These are phyloP conservation scores for Cucurbita maxima DNA, from an alignment of 306 rosid species.

Conservation along the genomic window DNA sequence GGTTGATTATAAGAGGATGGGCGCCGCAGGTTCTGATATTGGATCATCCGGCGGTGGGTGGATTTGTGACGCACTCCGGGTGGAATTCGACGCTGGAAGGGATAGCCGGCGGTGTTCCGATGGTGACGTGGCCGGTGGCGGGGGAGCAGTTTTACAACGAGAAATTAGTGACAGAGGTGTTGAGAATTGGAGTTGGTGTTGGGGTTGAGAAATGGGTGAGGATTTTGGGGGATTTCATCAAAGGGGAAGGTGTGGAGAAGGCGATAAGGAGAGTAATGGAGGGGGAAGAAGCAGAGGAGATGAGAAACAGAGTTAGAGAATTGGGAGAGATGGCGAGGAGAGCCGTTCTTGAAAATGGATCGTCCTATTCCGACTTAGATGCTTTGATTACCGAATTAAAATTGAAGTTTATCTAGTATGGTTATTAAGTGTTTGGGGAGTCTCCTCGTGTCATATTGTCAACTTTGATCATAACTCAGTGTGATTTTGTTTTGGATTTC, in stretches of 20 bases:
- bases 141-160: constrained; percentile 64
- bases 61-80: constrained; percentile 63
- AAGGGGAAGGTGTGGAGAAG: constrained; percentile 27
- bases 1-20: constrained; percentile 54
- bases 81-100: constrained; percentile 69
- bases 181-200: constrained; percentile 38
- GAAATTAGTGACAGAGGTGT: constrained; percentile 39
- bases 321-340: constrained; percentile 27
- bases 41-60: constrained; percentile 38
- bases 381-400: constrained; percentile 2
- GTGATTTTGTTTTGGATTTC: too few species aligned
- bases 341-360: constrained; percentile 5
- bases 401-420: not conserved
- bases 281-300: constrained; percentile 28
- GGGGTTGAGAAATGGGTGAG: constrained; percentile 42
- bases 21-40: constrained; percentile 56
- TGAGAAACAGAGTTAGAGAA: constrained; percentile 25
- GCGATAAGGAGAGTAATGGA: constrained; percentile 40
- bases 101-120: constrained; percentile 31
- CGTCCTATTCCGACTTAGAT: not conserved
- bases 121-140: constrained; percentile 58
- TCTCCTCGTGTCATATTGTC: too few species aligned
- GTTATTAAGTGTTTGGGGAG: too few species aligned
- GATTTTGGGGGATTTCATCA: constrained; percentile 23
- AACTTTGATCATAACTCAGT: too few species aligned